Base-by-base conservation (phyloP, 306 rosid genomes). In the Pterocarpus macrocarpus region DNA sequence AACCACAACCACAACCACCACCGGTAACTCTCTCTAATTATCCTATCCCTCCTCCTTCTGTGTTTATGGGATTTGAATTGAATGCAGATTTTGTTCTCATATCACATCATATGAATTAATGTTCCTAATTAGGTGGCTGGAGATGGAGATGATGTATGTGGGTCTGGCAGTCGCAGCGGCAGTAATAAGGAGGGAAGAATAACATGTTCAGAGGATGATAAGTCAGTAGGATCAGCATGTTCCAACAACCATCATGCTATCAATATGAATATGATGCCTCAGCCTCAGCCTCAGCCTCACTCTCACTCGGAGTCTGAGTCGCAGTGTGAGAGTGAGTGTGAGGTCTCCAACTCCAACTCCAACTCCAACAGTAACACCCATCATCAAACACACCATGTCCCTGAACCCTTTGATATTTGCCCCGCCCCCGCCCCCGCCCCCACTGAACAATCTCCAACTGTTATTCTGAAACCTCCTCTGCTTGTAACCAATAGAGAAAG, bases 391-490 rank as follows among this genome's bases (percentile, higher is more conserved):
- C 28, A 22, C 28, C 28, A 22, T 22, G 28, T 9, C 10, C 14
- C 9, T 5, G 30, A n/a, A 8, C 12, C 30, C 36, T 90, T 89
- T 71, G 97, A 93, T 85, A 88, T 95, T 38, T 95, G 94, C 72
- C 87, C 52, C 69, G 83, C 55, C 11, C 69, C 82, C 14, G 89
- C n/a, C 72, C 87, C 52, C 69, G 83, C 84, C 67, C 14, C 28
- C 5, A 12, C 0, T 17, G 8, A 41, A 4, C 16, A 13, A 12
- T 5, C 56, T 50, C 58, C 34, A 34, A 0, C 8, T 35, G 49
- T 80, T 41, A 66, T 1, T 5, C 81, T 93, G 86, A 85, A 89
- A 4, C 80, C 88, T 16, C 0, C 90, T 75, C 38, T 93, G 47
- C 64, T 67, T 14, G 79, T 0, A 28, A 63, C 41, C 66, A 95